A percentile compares a stretch with the other conserved stretches of the same genome.
Conservation (phyloP, 768 basidiomycete species). For the Russula earlei region DNA sequence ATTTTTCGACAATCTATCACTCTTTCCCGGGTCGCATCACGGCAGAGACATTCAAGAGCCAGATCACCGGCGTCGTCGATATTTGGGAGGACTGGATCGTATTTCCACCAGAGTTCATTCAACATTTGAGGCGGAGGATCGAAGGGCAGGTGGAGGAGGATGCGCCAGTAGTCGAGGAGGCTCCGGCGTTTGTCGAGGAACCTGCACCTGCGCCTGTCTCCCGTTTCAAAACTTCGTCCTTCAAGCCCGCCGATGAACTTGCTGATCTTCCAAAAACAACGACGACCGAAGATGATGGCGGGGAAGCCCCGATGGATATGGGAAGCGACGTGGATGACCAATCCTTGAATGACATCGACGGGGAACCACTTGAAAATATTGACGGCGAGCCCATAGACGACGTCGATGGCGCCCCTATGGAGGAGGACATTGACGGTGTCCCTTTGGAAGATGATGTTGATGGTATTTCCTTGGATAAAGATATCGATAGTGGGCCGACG, state of each 20-base stretch:
- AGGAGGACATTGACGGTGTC: slow-evolving; percentile 24
- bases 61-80: slow-evolving; percentile 81
- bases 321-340: slow-evolving; percentile 45
- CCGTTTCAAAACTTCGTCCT: slow-evolving; percentile 70
- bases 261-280: slow-evolving; percentile 23
- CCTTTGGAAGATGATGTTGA: slow-evolving; percentile 21
- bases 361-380: slow-evolving; percentile 29
- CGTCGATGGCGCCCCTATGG: slow-evolving; percentile 34
- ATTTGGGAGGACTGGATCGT: slow-evolving; percentile 99
- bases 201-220: slow-evolving; percentile 32
- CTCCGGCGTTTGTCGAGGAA: slow-evolving; percentile 23
- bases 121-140: slow-evolving; percentile 60
- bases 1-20: slow-evolving; percentile 87
- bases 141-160: slow-evolving; percentile 44
- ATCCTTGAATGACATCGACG: slow-evolving; percentile 39
- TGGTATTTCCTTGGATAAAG: slow-evolving; percentile 21
- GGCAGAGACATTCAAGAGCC: slow-evolving; percentile 91
- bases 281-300: slow-evolving; percentile 27
- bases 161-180: slow-evolving; percentile 16
- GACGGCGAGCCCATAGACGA: slow-evolving; percentile 28
- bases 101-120: slow-evolving; percentile 80
- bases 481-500: slow-evolving; percentile 27
- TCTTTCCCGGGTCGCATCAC: slow-evolving; percentile 95
- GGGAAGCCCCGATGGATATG: slow-evolving; percentile 35
- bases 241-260: slow-evolving; percentile 55